These are phyloP conservation scores for Taphrina flavorubra DNA, from an alignment of 1,139 yeast genomes.

Conservation along the genomic window DNA sequence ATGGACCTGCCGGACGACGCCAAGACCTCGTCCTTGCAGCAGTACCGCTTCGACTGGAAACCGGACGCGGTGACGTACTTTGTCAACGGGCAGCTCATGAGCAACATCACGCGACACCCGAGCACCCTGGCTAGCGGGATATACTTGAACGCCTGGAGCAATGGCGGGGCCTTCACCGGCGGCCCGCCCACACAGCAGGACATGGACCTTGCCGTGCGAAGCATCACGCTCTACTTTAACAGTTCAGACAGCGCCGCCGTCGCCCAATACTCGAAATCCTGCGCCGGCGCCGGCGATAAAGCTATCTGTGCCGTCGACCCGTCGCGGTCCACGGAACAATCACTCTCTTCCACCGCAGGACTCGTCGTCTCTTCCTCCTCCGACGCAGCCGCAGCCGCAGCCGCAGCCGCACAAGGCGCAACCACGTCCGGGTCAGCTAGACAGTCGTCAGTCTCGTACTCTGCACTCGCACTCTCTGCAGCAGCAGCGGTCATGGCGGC, in stretches of 20 bases:
- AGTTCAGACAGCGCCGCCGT: not conserved
- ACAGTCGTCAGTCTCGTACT: not conserved
- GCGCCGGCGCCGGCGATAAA: not conserved
- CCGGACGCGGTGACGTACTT: constrained; percentile 11
- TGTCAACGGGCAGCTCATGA: constrained; percentile 8
- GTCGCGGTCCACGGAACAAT: not conserved
- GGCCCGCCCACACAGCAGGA: constrained; percentile 21
- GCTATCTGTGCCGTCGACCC: constrained; percentile 14
- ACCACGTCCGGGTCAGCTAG: too few species aligned
- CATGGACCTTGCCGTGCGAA: not conserved
- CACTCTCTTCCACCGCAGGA: not conserved
- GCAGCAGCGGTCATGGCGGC: not conserved
- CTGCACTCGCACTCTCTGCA: not conserved
- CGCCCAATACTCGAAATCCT: not conserved
- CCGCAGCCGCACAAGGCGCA: not conserved
- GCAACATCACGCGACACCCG: constrained; percentile 20
- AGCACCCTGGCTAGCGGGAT: constrained; percentile 10
- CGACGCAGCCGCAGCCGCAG: too few species aligned
- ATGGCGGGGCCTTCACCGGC: constrained; percentile 25
- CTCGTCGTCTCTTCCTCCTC: constrained; percentile 9
- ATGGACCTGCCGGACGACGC: constrained; percentile 14
- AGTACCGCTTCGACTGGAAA: constrained; percentile 32
- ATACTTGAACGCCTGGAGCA: constrained; percentile 25
- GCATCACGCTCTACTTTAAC: constrained; percentile 25
- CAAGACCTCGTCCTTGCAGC: not conserved